Base-by-base conservation (phyloP, 2,329 filamentous ascomycete genomes). In the Sarocladium oryzae region DNA sequence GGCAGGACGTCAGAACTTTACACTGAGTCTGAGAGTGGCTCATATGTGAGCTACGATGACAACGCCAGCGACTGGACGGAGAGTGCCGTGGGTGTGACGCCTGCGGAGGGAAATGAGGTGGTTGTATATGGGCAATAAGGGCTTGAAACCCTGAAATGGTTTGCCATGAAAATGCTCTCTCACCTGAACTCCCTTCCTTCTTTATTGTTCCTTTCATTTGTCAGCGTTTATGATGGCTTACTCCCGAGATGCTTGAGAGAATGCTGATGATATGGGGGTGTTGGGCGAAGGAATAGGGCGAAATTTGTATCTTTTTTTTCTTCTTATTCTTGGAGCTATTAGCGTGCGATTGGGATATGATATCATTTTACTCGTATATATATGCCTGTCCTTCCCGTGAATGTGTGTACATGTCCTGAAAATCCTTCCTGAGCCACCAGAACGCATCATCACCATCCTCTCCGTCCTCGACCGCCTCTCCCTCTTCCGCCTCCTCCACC, bases 31-130 rank as follows among this genome's bases (percentile, higher is more conserved):
- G 70, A 73, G 35, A 30, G 58, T 18, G 43, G 61, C 20, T 62
- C 64, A 4, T 67, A 68, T 45, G 67, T 64, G 51, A 67, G 69
- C 45, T 66, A 68, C 50, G 70, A 70, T n/a, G 69, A 72, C 37
- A 65, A 62, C 23, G 67, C 63, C 24, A 77, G 74, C 54, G 72
- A 78, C 52, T 78, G 72, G 70, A 75, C 74, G 2, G 74, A 72
- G 58, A 76, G 72, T 52, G 68, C 60, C 4, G 59, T 66, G 24
- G 66, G 64, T 50, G 50, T 58, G 36, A 57, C 56, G 43, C 55
- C 61, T 9, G 61, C 56, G 10, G 63, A 68, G 26, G 63, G 60
- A 4, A 62, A 64, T 32, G 67, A 69, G 52, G 53, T 72, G 40
- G 61, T 69, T 33, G 60, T 70, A 30, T 64, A 66, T 50, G 66